Conservation (phyloP, 495 filamentous ascomycete species). For the Massariosphaeria phaeospora region DNA sequence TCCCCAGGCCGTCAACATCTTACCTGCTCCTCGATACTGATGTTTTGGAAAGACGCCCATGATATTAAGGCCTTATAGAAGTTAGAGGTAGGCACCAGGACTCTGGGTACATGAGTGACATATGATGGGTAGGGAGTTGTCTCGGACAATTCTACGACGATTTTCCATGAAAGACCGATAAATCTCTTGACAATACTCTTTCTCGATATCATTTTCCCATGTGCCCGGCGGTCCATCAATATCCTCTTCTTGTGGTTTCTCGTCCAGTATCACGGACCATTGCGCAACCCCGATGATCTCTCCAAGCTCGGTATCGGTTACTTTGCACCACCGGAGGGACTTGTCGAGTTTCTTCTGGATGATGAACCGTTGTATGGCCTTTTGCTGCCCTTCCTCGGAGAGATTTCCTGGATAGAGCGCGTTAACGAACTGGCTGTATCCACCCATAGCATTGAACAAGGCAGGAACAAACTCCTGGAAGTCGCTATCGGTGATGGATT, state of each 20-base stretch:
- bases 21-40: conserved; percentile 3
- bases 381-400: not conserved
- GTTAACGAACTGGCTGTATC: not conserved
- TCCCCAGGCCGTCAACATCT: not conserved
- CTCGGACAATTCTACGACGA: not conserved
- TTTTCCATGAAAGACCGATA: not conserved
- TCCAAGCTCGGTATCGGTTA: not conserved
- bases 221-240: conserved; percentile 14
- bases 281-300: conserved; percentile 3
- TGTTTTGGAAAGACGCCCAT: conserved; percentile 4
- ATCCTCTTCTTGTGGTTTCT: not conserved
- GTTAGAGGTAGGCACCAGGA: not conserved
- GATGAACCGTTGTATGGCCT: not conserved
- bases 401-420: not conserved
- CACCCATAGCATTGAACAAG: not conserved
- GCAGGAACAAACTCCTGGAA: not conserved
- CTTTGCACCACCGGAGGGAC: not conserved
- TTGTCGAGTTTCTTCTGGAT: not conserved
- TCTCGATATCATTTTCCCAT: conserved; percentile 6
- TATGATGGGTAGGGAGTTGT: conserved; percentile 1
- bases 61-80: not conserved
- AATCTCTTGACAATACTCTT: conserved; percentile 6
- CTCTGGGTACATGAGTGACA: not conserved
- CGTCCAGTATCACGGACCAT: not conserved
- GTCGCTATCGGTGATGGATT: not conserved